phyloP scores from a whole-genome alignment of 2,329 filamentous ascomycete species.

The Zymoseptoria ardabiliae region DNA sequence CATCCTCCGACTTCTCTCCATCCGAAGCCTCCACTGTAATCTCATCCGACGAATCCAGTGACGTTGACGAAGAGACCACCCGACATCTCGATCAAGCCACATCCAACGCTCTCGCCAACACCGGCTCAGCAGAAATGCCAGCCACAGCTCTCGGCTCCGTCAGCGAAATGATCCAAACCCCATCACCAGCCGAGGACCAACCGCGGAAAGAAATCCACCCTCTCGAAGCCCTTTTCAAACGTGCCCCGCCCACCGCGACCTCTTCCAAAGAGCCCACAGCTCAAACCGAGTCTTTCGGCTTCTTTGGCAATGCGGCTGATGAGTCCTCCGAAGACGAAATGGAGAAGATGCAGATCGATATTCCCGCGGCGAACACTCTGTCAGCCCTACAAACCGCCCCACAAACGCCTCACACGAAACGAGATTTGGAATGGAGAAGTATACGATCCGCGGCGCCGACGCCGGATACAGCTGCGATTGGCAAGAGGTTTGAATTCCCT shows the following conservation, averaged over 20 bases:
- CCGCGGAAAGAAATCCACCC: constrained; percentile 58
- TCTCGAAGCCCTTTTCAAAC: constrained; percentile 87
- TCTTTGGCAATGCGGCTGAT: constrained; percentile 51
- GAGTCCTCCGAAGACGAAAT: constrained; percentile 23
- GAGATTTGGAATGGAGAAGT: constrained; percentile 67
- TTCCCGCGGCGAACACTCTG: background rate
- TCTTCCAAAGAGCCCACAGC: constrained; percentile 30
- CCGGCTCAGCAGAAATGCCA: constrained; percentile 2
- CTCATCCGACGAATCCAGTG: constrained; percentile 3
- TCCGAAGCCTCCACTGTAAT: constrained; percentile 1
- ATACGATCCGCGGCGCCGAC: constrained; percentile 88
- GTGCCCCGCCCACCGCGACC: constrained; percentile 42
- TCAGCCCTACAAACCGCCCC: constrained; percentile 36
- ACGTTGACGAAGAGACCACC: constrained; percentile 10
- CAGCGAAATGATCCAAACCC: constrained; percentile 4
- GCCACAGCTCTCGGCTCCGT: constrained; percentile 6
- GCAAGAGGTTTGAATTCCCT: constrained; percentile 47
- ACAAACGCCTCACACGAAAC: constrained; percentile 74
- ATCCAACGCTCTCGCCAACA: constrained; percentile 14
- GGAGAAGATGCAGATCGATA: background rate
- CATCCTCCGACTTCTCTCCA: constrained; percentile 6
- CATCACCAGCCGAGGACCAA: constrained; percentile 1
- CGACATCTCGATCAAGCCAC: constrained; percentile 14
- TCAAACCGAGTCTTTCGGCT: constrained; percentile 62
- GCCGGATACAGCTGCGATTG: constrained; percentile 80